Percentiles rank a stretch among this genome's conserved stretches.
These are phyloP conservation scores for Acrocalymma vagum DNA, from an alignment of 2,329 filamentous ascomycete genomes.

Conservation along the genomic window DNA sequence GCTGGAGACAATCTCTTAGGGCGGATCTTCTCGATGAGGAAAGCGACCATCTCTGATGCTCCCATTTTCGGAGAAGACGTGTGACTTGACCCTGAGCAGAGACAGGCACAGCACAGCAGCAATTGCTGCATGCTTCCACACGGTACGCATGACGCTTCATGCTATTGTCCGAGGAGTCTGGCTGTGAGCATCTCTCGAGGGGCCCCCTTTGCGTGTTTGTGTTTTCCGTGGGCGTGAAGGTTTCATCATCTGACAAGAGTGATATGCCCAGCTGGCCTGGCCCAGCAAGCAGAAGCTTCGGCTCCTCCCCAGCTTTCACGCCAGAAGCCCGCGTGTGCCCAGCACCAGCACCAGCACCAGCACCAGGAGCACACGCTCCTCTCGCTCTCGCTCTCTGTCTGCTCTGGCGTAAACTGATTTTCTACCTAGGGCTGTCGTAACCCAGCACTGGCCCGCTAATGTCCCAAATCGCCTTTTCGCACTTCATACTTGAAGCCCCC, in stretches of 20 bases:
- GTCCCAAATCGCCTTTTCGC: constrained; percentile 39
- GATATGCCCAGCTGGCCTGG: too few relatives aligned
- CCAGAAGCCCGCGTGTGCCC: constrained; percentile 9
- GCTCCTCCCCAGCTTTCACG: constrained; percentile 19
- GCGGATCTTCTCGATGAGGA: constrained; percentile 17
- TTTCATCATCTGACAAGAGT: too few relatives aligned
- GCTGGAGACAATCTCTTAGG: constrained; percentile 17
- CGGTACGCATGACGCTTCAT: too few relatives aligned
- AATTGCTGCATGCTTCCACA: too few relatives aligned
- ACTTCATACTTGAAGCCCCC: constrained; percentile 42
- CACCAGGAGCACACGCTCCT: not conserved
- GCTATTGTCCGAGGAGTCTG: too few relatives aligned
- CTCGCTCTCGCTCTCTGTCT: constrained; percentile 24
- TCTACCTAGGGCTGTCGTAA: constrained; percentile 41
- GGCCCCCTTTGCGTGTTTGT: too few relatives aligned
- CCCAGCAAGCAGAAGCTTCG: constrained; percentile 19
- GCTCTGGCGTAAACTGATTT: constrained; percentile 41
- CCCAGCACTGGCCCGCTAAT: constrained; percentile 41
- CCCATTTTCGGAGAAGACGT: constrained; percentile 16
- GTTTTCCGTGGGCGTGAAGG: too few relatives aligned
- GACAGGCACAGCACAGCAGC: too few relatives aligned
- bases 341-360: constrained; percentile 4
- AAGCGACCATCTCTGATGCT: constrained; percentile 15
- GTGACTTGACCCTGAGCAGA: constrained; percentile 14
- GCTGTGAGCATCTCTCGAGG: too few relatives aligned